These are phyloP conservation scores for Kodamaea alishanica DNA, from an alignment of 1,139 yeast genomes.

Conservation along the genomic window DNA sequence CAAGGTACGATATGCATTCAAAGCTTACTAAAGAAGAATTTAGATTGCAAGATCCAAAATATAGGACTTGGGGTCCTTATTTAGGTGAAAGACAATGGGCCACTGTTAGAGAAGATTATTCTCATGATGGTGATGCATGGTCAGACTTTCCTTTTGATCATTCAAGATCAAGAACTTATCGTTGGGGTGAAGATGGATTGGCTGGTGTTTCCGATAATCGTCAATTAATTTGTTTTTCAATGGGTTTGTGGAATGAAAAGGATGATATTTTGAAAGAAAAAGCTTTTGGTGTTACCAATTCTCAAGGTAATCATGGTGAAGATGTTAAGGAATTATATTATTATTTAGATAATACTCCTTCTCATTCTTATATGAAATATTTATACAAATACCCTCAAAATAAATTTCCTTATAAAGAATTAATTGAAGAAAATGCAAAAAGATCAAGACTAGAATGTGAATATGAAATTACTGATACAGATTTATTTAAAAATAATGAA, in stretches of 20 bases:
- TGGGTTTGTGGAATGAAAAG: conserved; percentile 91
- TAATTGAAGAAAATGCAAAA: conserved; percentile 66
- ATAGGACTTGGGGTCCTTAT: conserved; percentile 83
- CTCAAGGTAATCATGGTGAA: conserved; percentile 94
- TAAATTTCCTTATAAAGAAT: conserved; percentile 76
- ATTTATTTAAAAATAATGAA: conserved; percentile 69
- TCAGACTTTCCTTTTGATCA: conserved; percentile 85
- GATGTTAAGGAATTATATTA: conserved; percentile 85
- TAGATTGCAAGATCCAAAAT: conserved; percentile 58
- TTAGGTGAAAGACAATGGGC: conserved; percentile 93
- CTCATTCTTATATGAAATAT: conserved; percentile 91
- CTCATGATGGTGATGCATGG: conserved; percentile 91
- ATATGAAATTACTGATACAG: conserved; percentile 74
- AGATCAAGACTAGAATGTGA: conserved; percentile 64
- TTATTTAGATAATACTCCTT: conserved; percentile 85
- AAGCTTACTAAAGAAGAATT: conserved; percentile 58
- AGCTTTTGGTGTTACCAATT: conserved; percentile 85
- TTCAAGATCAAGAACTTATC: conserved; percentile 74
- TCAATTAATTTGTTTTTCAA: conserved; percentile 68
- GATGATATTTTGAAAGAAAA: conserved; percentile 86
- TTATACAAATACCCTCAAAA: conserved; percentile 88
- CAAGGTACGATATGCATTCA: neutral
- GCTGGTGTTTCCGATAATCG: conserved; percentile 90
- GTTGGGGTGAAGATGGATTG: conserved; percentile 98
- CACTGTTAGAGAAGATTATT: conserved; percentile 90